These are phyloP conservation scores for Epichloe bromicola DNA, from an alignment of 2,329 filamentous ascomycete species.

Conservation along the genomic window DNA sequence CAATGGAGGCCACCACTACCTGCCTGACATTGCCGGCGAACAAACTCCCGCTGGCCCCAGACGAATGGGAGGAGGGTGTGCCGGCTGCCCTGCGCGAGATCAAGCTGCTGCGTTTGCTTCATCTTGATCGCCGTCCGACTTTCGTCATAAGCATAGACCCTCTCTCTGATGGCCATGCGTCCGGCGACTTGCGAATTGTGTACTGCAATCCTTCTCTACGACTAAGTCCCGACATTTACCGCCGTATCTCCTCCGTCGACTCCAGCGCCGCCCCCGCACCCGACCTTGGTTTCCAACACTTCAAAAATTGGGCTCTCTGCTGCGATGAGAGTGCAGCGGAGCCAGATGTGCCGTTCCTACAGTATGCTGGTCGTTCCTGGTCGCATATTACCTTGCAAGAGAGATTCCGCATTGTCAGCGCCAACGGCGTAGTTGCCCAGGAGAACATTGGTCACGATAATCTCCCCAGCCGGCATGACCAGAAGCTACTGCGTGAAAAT, in stretches of 20 bases:
- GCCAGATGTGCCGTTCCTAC: constrained; percentile 1
- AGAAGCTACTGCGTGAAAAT: background rate
- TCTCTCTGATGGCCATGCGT: constrained; percentile 3
- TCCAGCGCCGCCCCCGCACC: background rate
- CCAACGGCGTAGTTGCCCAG: constrained; percentile 12
- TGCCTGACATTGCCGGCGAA: background rate
- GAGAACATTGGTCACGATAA: constrained; percentile 3
- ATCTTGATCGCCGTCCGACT: constrained; percentile 27
- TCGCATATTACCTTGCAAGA: constrained; percentile 1
- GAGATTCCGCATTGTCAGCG: constrained; percentile 3
- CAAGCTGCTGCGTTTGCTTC: constrained; percentile 26
- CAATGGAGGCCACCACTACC: background rate
- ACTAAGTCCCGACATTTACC: background rate
- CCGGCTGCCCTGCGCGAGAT: constrained; percentile 11
- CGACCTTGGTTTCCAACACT: constrained; percentile 1
- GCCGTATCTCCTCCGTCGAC: background rate
- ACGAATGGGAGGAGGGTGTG: background rate
- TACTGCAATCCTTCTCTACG: constrained; percentile 22
- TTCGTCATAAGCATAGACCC: constrained; percentile 22
- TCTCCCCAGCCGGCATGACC: background rate
- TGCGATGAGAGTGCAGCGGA: background rate
- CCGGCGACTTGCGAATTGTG: constrained; percentile 11
- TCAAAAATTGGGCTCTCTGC: constrained; percentile 3
- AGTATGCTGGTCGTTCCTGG: constrained; percentile 5
- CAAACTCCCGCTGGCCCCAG: background rate